Evolutionary conservation across 106 monocot genomes (phyloP), one percentile per base, ranked within the genome.

Genomic region (Platanthera guangdongensis): DNA sequence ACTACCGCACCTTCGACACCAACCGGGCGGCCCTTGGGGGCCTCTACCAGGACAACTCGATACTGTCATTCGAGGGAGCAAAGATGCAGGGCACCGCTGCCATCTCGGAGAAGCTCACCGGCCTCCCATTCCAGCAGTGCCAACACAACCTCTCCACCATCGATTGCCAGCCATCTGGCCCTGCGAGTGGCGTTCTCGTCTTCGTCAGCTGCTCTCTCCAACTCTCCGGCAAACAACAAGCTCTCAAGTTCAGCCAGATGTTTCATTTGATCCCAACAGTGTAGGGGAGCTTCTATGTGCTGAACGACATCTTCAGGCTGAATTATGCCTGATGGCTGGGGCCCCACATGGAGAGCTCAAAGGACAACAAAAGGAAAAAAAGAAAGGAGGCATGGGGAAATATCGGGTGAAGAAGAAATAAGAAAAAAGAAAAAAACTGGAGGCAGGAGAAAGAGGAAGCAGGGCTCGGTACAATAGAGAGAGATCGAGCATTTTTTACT

Each of bases 81-180:
- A 90, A 86, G 75, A 80, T 64, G 47, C 81, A 80, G 79, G 89
- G 89, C 15, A 49, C 80, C 10, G 82, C 82, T 68, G 82, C 86
- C 19, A 90, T 90, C 82, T 80, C 75, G 48, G 78, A 71, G 47
- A 90, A 90, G 80, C 84, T 90, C 57, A 71, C 75, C 49, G 47
- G 80, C 4, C 77, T 90, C n/a, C 84, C 86, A 6, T 90, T 90
- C 82, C 89, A 90, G 82, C 89, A 90, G 84, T 90, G 86, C 76
- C 78, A 71, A 51, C 89, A 90, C 73, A 74, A 72, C 52, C 68
- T 90, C 16, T 84, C 84, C 74, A 90, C 89, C 72, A 82, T 80
- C 77, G 89, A 90, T 62, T 86, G 74, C 69, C 80, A 80, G 80
- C 80, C 80, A 6, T 80, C 80, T 28, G 80, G 80, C 25, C 68